Conservation (phyloP, 2,329 filamentous ascomycete species). For the Ramularia endophylla region DNA sequence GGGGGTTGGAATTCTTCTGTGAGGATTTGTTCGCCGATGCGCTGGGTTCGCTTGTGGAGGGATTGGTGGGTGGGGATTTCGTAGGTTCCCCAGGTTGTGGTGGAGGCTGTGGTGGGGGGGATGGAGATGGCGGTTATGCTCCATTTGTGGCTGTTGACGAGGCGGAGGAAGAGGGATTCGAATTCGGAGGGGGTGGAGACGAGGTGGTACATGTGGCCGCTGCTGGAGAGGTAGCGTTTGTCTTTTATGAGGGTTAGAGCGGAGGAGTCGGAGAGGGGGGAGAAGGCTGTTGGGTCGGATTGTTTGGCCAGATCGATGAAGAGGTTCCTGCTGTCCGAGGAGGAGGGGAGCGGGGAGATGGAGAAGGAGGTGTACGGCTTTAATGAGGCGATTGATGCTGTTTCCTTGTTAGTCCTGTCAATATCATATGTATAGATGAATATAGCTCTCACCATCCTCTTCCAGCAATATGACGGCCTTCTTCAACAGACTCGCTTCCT, state of each 20-base stretch:
- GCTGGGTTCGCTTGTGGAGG: slow-evolving; percentile 21
- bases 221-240: slow-evolving; percentile 2
- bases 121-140: slow-evolving; percentile 21
- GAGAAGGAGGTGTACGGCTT: slow-evolving; percentile 20
- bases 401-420: slow-evolving; percentile 1
- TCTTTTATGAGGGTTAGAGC: too few species aligned
- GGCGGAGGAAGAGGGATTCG: slow-evolving; percentile 10
- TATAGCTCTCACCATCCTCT: slow-evolving; percentile 9
- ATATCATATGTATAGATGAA: slow-evolving; percentile 6
- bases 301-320: slow-evolving; percentile 28
- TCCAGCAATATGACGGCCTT: slow-evolving; percentile 23
- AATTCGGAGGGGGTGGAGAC: slow-evolving; percentile 14
- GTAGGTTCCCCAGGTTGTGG: slow-evolving; percentile 29
- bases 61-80: slow-evolving; percentile 21
- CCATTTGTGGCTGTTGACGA: slow-evolving; percentile 11
- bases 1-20: slow-evolving; percentile 10
- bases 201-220: slow-evolving; percentile 17
- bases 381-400: slow-evolving; percentile 2
- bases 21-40: slow-evolving; percentile 17
- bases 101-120: slow-evolving; percentile 9
- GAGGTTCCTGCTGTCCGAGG: slow-evolving; percentile 20
- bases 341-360: slow-evolving; percentile 22
- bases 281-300: slow-evolving; percentile 6
- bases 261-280: slow-evolving; percentile 12
- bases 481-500: slow-evolving; percentile 7